Conservation (phyloP, 805 yeast genomes). For the Zygosaccharomyces pseudorouxii region DNA sequence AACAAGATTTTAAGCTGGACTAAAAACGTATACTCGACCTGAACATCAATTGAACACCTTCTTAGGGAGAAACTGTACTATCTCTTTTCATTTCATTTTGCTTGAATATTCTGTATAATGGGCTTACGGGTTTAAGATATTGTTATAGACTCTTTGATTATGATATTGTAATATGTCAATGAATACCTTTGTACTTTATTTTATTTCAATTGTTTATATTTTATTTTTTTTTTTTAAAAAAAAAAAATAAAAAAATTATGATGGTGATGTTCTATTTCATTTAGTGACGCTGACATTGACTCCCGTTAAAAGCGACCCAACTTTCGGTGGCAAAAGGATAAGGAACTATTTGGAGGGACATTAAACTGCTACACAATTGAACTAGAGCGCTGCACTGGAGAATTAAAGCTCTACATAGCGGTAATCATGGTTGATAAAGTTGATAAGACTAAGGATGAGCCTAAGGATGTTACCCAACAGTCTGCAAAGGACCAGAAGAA, state of each 20-base stretch:
- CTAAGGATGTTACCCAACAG: conserved; percentile 12
- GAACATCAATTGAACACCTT: neutral
- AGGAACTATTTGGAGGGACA: conserved; percentile 5
- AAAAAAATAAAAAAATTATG: too few relatives aligned
- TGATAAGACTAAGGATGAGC: conserved; percentile 14
- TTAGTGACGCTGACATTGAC: neutral
- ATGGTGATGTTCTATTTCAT: neutral
- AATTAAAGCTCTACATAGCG: neutral
- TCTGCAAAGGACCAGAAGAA: conserved; percentile 14
- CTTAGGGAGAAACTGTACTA: too few relatives aligned
- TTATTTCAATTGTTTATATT: neutral
- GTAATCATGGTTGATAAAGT: conserved; percentile 18
- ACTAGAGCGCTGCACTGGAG: conserved; percentile 1
- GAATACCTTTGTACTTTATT: neutral
- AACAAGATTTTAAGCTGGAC: conserved; percentile 67
- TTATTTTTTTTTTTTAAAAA: neutral
- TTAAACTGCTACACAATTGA: neutral
- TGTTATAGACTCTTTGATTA: neutral
- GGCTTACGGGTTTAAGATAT: neutral
- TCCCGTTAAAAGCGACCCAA: conserved; percentile 3
- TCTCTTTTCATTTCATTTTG: neutral
- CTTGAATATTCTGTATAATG: neutral
- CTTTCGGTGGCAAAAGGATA: conserved; percentile 6
- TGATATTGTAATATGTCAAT: too few relatives aligned
- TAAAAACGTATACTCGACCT: conserved; percentile 42